Base-by-base conservation (phyloP, 2,329 filamentous ascomycete species). In the Conoideocrella luteorostrata region DNA sequence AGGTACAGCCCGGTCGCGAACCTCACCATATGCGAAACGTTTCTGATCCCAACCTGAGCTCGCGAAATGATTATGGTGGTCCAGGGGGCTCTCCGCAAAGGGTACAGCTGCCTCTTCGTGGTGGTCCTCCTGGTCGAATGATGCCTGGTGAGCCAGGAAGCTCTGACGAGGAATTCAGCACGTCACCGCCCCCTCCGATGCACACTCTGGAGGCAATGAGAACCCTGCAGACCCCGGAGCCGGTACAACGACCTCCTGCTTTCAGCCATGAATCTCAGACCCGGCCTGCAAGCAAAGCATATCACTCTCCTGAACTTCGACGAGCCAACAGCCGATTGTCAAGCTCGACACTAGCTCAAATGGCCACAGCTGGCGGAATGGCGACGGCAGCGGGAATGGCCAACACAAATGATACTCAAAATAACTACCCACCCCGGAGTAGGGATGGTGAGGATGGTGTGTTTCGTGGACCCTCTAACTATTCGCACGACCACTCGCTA, bases 321-420 rank as follows among this genome's bases (percentile, higher is more conserved):
- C 82, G 82, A 50, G 88, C 86, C 41, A 93, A 88, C 53, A 89
- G 84, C 53, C 83, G 88, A 18, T 82, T 97, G 61, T 95, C 93
- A 21, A 78, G 75, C 52, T 82, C 81, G 1, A 97, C 91, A 1
- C 71, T 96, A 36, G 76, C 82, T 35, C 88, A 96, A 59, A 73
- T 97, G 59, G 80, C 80, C 24, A 84, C 83, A 52, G 85, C 84
- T 36, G 79, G 78, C 43, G 77, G 75, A 18, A 62, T n/a, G n/a
- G n/a, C n/a, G n/a, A 84, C 83, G 52, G 85, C 84, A 35, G 79
- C 78, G 43, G 77, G 75, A 18, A 62, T 78, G 39, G 59, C 68
- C 37, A 58, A 76, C 42, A 58, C 69, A 35, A 59, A 59, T 7
- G 58, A 65, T 32, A 57, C 56, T 40, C 54, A 46, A 11, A 33